Evolutionary conservation across 2,329 filamentous ascomycete species (phyloP).

Genomic region (Fusarium sp.): DNA sequence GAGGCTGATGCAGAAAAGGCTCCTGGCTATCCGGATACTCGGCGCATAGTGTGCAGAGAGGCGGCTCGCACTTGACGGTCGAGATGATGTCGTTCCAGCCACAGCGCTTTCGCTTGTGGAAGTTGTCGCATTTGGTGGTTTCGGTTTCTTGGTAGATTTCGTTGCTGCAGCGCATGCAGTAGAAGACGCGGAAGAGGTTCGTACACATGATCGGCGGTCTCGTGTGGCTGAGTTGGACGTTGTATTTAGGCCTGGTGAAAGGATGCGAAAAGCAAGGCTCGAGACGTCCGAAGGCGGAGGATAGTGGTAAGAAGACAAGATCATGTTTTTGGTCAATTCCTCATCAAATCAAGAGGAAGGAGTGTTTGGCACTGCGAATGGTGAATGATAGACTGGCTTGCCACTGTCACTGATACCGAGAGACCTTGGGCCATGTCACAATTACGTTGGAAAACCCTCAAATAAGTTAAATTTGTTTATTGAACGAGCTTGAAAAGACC

Average conservation of each 20-base stretch:
- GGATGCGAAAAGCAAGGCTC: not conserved
- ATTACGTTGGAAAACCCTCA: too few species aligned
- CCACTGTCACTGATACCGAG: not conserved
- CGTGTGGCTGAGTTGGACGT: not conserved
- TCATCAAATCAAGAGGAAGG: too few species aligned
- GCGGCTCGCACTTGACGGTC: not conserved
- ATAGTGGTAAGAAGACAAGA: not conserved
- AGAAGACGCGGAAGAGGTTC: not conserved
- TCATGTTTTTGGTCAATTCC: too few species aligned
- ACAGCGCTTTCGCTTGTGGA: not conserved
- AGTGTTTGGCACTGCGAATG: not conserved
- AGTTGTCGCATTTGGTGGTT: not conserved
- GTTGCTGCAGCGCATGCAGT: constrained; percentile 8
- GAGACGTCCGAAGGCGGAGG: not conserved
- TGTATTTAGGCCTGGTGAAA: too few species aligned
- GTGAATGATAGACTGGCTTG: not conserved
- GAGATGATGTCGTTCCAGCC: not conserved
- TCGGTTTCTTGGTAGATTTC: not conserved
- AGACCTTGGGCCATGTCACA: too few species aligned
- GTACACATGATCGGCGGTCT: constrained; percentile 2
- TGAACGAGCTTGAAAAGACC: too few species aligned
- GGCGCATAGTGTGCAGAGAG: constrained; percentile 2
- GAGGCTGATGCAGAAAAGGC: not conserved
- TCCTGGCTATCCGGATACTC: constrained; percentile 6
- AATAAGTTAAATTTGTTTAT: too few species aligned